These are phyloP conservation scores for Cyclostephanos invisitatus DNA, from an alignment of 108 stramenopile genomes.

Conservation along the genomic window DNA sequence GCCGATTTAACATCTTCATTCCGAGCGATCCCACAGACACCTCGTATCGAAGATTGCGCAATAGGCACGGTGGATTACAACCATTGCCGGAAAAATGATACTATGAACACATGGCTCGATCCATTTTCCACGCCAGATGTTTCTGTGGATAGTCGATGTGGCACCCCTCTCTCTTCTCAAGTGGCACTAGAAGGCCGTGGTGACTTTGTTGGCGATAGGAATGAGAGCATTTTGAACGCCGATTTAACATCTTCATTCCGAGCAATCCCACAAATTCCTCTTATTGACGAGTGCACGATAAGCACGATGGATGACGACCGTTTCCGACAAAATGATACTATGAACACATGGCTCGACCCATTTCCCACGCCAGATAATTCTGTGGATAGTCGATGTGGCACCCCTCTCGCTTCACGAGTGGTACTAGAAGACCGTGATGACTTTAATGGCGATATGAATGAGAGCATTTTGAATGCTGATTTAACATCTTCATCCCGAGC, in stretches of 20 bases:
- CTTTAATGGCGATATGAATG: background rate
- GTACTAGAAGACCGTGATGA: background rate
- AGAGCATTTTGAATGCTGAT: slow-evolving; percentile 9
- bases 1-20: slow-evolving; percentile 7
- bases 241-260: slow-evolving; percentile 7
- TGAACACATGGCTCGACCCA: slow-evolving; percentile 34
- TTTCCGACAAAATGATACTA: background rate
- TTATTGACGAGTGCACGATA: slow-evolving; percentile 3
- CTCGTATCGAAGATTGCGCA: slow-evolving; percentile 3
- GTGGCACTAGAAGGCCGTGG: background rate
- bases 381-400: slow-evolving; percentile 14
- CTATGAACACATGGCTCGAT: slow-evolving; percentile 25
- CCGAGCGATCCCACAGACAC: slow-evolving; percentile 12
- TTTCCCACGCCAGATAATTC: slow-evolving; percentile 48
- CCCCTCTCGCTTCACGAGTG: background rate
- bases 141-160: slow-evolving; percentile 24
- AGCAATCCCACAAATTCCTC: slow-evolving; percentile 16
- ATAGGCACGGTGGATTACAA: background rate
- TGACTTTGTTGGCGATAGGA: background rate
- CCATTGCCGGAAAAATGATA: background rate
- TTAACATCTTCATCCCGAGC: background rate
- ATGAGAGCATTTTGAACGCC: slow-evolving; percentile 2
- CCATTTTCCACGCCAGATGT: slow-evolving; percentile 47
- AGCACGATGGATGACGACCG: background rate
- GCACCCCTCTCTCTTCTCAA: background rate